Conservation (phyloP, 805 yeast genomes). For the Ogataea salicorniae region DNA sequence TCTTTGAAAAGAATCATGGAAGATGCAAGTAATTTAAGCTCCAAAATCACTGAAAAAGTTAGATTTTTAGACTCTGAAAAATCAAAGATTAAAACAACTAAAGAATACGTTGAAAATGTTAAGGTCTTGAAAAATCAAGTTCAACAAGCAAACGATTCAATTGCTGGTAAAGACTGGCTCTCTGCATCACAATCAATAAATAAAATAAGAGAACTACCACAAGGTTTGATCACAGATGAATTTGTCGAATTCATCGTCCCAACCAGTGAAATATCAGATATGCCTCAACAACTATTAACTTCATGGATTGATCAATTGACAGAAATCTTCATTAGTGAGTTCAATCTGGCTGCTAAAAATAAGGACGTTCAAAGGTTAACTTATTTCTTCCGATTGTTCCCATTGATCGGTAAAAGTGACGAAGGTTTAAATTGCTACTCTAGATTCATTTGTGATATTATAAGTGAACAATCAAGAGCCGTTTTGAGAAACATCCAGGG, state of each 20-base stretch:
- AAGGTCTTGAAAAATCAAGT: conserved; percentile 63
- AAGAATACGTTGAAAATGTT: conserved; percentile 59
- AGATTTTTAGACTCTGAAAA: conserved; percentile 67
- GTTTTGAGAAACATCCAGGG: conserved; percentile 47
- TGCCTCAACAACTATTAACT: conserved; percentile 53
- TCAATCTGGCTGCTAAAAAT: conserved; percentile 61
- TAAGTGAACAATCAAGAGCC: conserved; percentile 70
- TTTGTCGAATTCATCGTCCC: conserved; percentile 84
- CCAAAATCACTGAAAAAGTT: conserved; percentile 63
- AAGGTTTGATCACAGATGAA: conserved; percentile 48
- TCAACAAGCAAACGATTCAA: conserved; percentile 59
- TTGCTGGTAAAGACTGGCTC: conserved; percentile 65
- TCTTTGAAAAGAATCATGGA: conserved; percentile 49
- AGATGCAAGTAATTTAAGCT: conserved; percentile 61
- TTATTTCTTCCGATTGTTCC: conserved; percentile 78
- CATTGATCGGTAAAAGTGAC: conserved; percentile 68
- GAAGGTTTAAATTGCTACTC: conserved; percentile 79
- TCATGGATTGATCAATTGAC: conserved; percentile 59
- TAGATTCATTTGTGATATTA: conserved; percentile 76
- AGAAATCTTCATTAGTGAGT: conserved; percentile 52
- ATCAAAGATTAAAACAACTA: conserved; percentile 54
- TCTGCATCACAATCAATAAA: conserved; percentile 69
- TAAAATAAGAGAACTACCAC: conserved; percentile 49
- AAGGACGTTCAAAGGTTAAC: conserved; percentile 69
- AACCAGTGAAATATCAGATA: conserved; percentile 76